A percentile compares a stretch with the other conserved stretches of the same genome.
Conservation (phyloP, 176 grass and related monocot species). For the Musa beccarii region DNA sequence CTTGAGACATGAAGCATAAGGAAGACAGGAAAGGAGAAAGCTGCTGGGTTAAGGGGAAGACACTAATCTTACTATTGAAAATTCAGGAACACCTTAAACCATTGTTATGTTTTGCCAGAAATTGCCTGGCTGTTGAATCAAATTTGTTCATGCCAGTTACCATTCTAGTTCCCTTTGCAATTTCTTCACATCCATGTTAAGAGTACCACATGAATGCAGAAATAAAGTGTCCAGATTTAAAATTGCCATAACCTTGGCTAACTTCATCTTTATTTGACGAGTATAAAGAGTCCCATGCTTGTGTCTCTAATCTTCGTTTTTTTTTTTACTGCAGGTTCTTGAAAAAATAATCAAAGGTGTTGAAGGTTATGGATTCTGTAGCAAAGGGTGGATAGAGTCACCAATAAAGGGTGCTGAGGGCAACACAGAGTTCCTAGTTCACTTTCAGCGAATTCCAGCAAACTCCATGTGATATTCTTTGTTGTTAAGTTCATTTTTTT, state of each 20-base stretch:
- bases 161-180: no score
- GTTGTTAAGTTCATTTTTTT: no score
- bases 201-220: no score
- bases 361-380: constrained; percentile 70
- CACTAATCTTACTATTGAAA: no score
- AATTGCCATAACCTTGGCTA: neutral
- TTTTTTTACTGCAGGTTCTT: constrained; percentile 40
- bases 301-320: neutral
- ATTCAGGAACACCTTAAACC: no score
- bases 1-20: no score
- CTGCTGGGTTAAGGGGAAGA: no score
- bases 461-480: neutral
- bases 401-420: constrained; percentile 83
- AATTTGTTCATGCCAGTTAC: no score
- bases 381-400: constrained; percentile 79
- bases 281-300: neutral
- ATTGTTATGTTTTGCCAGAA: no score
- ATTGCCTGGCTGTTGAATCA: no score
- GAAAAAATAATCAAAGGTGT: constrained; percentile 86
- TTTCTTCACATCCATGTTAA: no score
- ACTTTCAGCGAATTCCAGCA: constrained; percentile 32
- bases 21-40: no score
- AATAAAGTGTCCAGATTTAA: neutral
- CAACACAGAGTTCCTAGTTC: constrained; percentile 79
- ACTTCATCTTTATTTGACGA: neutral